phyloP scores from a whole-genome alignment of 2,329 filamentous ascomycete genomes.

The Ascochyta pisi region DNA sequence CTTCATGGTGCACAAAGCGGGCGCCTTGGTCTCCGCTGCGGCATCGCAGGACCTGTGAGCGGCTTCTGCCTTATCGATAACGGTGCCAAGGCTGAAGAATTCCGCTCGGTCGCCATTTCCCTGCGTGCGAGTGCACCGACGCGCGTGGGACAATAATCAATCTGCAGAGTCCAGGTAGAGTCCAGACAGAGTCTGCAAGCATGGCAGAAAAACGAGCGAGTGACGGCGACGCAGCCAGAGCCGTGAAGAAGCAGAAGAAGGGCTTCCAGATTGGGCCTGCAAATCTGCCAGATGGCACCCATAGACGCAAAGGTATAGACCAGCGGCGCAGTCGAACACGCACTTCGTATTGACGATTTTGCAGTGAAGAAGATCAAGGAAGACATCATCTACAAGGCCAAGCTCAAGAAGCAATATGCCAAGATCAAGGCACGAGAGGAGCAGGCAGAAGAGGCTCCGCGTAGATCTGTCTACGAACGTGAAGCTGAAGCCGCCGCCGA shows the following conservation, averaged over 20 bases:
- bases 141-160: background rate
- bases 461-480: constrained; percentile 45
- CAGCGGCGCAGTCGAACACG: background rate
- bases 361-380: constrained; percentile 88
- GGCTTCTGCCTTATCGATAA: constrained; percentile 19
- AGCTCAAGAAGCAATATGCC: constrained; percentile 89
- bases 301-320: constrained; percentile 76
- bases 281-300: constrained; percentile 88
- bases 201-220: constrained; percentile 69
- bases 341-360: constrained; percentile 4
- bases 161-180: background rate
- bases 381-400: constrained; percentile 87
- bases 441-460: constrained; percentile 33
- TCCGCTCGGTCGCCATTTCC: constrained; percentile 17
- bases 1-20: constrained; percentile 15
- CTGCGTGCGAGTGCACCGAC: background rate
- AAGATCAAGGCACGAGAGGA: constrained; percentile 76
- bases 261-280: constrained; percentile 88
- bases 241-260: constrained; percentile 61
- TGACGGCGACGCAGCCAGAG: constrained; percentile 51
- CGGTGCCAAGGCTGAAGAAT: constrained; percentile 29
- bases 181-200: background rate
- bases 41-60: constrained; percentile 16
- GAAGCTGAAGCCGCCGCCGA: constrained; percentile 31
- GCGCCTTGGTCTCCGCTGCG: constrained; percentile 18